A percentile compares a stretch with the other conserved stretches of the same genome.
phyloP scores from a whole-genome alignment of 2,329 filamentous ascomycete species.

The Fusarium nurragi region DNA sequence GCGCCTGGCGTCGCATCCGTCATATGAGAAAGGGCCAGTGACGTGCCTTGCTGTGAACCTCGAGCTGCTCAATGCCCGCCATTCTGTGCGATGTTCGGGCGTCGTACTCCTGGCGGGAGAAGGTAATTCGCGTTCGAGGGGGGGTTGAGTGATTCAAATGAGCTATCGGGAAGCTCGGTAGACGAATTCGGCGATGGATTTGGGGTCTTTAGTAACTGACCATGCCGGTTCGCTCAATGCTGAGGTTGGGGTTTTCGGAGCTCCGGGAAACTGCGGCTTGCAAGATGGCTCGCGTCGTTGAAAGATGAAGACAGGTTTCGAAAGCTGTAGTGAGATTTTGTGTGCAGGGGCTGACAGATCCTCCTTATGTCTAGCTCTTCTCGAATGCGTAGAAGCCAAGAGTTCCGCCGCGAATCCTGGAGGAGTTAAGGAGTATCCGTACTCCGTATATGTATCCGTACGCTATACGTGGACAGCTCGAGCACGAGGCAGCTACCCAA shows the following conservation, averaged over 20 bases:
- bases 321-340: constrained; percentile 13
- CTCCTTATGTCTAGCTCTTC: constrained; percentile 23
- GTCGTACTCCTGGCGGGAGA: constrained; percentile 2
- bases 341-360: constrained; percentile 26
- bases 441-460: constrained; percentile 29
- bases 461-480: constrained; percentile 39
- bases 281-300: constrained; percentile 12
- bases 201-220: constrained; percentile 31
- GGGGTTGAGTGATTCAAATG: not conserved
- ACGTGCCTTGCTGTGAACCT: constrained; percentile 94
- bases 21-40: not conserved
- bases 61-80: constrained; percentile 95
- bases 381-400: constrained; percentile 32
- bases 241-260: constrained; percentile 15
- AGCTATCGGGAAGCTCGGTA: constrained; percentile 19
- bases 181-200: constrained; percentile 19
- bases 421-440: constrained; percentile 24
- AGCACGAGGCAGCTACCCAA: constrained; percentile 37
- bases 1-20: not conserved
- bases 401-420: constrained; percentile 21
- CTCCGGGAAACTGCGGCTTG: constrained; percentile 30
- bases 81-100: constrained; percentile 58
- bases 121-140: constrained; percentile 13
- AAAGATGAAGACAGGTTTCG: constrained; percentile 26
- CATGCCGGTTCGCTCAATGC: constrained; percentile 39